Evolutionary conservation across 371 early-diverging fungal species (phyloP).

Genomic region (Fennellomyces sp.): DNA sequence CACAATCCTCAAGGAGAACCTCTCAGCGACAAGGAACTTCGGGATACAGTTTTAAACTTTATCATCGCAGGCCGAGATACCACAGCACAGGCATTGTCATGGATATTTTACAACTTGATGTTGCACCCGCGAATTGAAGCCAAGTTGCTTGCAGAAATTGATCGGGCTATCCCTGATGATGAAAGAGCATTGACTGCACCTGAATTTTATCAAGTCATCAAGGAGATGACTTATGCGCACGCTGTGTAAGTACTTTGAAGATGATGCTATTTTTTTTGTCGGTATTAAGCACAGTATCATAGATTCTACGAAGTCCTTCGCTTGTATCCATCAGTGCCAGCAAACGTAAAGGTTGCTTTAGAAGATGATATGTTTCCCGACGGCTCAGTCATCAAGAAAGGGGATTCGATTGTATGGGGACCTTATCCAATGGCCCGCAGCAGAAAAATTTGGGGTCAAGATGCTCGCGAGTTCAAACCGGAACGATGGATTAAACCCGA

Average conservation of each 20-base stretch:
- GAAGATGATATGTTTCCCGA: slow-evolving; percentile 75
- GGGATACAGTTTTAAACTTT: slow-evolving; percentile 72
- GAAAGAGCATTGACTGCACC: slow-evolving; percentile 28
- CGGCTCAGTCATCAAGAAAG: slow-evolving; percentile 60
- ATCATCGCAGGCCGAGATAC: slow-evolving; percentile 72
- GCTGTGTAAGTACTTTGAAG: slow-evolving; percentile 48
- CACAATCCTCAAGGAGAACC: slow-evolving; percentile 54
- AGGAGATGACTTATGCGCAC: slow-evolving; percentile 57
- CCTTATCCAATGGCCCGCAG: slow-evolving; percentile 57
- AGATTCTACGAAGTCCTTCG: slow-evolving; percentile 66
- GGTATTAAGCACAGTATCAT: neutral
- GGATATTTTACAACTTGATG: slow-evolving; percentile 64
- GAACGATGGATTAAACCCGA: slow-evolving; percentile 54
- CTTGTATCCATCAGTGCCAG: slow-evolving; percentile 74
- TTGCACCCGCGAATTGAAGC: slow-evolving; percentile 50
- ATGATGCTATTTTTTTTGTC: neutral
- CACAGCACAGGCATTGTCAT: slow-evolving; percentile 70
- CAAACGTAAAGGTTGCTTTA: slow-evolving; percentile 63
- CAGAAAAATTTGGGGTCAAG: slow-evolving; percentile 59
- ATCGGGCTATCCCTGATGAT: slow-evolving; percentile 34
- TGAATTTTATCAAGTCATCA: slow-evolving; percentile 43
- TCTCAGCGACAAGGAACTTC: slow-evolving; percentile 42
- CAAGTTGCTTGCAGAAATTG: slow-evolving; percentile 61
- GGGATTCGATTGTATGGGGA: slow-evolving; percentile 51
- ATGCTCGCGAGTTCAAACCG: slow-evolving; percentile 60